Evolutionary conservation across 805 yeast genomes (phyloP), one percentile per base, ranked within the genome.

Genomic region (Candida boleticola): DNA sequence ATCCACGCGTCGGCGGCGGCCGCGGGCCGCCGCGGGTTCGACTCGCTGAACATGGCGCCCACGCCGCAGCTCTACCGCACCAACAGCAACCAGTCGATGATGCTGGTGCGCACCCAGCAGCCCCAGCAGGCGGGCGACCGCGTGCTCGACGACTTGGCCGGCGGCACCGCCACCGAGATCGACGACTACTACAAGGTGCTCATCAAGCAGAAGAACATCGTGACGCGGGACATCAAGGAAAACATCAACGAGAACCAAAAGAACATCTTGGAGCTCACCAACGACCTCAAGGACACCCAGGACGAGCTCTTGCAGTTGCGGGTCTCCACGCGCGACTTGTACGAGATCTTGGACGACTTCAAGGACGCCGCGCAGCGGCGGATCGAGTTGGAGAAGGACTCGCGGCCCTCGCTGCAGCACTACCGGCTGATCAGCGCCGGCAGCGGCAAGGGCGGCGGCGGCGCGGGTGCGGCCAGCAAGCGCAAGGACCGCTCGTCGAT

Each of bases 101-200:
- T 21, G 9, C 36, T 33, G 36, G 20, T 18, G 40, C 32, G 29
- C 38, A 40, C 14, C 44, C 39, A 4, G 31, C 36, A 5, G 34
- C 36, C 18, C 31, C 39, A 19, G 32, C 40, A 17, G 26, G 21
- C 7, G 36, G 44, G 22, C 27, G 51, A 44, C 7, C 19, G 52
- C 42, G 60, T 68, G 23, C 44, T 48, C 17, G 47, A 47, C 7
- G 76, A 79, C 41, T 58, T 87, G 46, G 66, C 79, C 9, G 76
- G 79, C 47, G 87, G 89, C 1, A 77, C 84, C 5, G 92, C 90
- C 2, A 61, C 78, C 1, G 85, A 82, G 46, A 83, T 87, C 26
- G 89, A 85, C 51, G 79, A 77, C 41, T 85, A 84, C 60, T 79
- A 82, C 45, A 73, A 77, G 16, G 74, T 73, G 40, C 64, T 86